Percentiles rank a stretch among this genome's conserved stretches.
Conservation (phyloP, 2,329 filamentous ascomycete species). For the Aureobasidium sp. region DNA sequence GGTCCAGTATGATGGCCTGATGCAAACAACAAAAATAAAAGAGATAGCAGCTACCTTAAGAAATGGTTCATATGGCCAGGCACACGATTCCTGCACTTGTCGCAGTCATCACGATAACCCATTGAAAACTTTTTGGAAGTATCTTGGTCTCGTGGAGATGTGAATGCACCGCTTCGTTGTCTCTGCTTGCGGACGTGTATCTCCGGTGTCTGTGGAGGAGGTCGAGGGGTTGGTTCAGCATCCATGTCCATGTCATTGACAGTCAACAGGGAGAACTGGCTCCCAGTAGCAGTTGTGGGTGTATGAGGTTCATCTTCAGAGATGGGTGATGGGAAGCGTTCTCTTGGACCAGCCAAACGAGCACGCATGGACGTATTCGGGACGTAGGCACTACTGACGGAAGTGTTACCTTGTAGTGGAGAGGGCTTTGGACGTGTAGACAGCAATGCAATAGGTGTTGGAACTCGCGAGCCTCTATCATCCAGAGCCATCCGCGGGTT, state of each 20-base stretch:
- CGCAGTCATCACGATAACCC: constrained; percentile 44
- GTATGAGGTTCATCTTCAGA: constrained; percentile 32
- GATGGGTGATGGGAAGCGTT: constrained; percentile 27
- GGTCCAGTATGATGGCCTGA: neutral
- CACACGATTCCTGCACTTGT: constrained; percentile 42
- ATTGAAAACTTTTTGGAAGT: constrained; percentile 28
- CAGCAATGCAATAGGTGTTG: constrained; percentile 4
- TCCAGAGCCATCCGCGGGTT: constrained; percentile 14
- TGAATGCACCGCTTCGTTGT: constrained; percentile 29
- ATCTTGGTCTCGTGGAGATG: constrained; percentile 14
- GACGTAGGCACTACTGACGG: neutral
- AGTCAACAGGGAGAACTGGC: constrained; percentile 30
- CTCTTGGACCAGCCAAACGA: constrained; percentile 7
- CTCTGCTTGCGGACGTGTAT: constrained; percentile 28
- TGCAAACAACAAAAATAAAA: neutral
- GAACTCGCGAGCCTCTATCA: constrained; percentile 2
- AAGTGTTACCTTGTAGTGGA: constrained; percentile 2
- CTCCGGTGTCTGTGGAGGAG: constrained; percentile 20
- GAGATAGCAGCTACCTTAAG: constrained; percentile 20
- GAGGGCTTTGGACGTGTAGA: constrained; percentile 2
- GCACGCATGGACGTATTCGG: constrained; percentile 2
- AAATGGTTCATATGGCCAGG: constrained; percentile 47
- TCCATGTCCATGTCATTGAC: constrained; percentile 33
- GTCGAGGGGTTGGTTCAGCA: neutral
- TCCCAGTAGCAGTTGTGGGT: constrained; percentile 26